phyloP scores from a whole-genome alignment of 2,329 filamentous ascomycete genomes.

The Hypomyces rosellus region DNA sequence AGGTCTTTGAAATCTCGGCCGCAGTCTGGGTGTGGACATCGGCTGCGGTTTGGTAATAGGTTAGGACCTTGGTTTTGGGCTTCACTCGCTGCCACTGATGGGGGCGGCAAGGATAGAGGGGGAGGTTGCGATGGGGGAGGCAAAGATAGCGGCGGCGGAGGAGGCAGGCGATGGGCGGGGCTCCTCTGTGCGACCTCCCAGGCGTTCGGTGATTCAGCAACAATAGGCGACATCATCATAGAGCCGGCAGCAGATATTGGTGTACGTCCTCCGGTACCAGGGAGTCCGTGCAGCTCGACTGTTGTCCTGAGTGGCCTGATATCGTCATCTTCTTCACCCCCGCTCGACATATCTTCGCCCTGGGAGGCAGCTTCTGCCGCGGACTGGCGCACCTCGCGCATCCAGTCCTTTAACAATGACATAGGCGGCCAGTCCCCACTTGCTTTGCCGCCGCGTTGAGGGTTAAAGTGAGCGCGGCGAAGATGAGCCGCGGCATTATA shows the following conservation, averaged over 20 bases:
- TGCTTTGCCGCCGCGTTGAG: slow-evolving; percentile 48
- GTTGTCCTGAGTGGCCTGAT: slow-evolving; percentile 16
- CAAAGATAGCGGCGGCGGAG: slow-evolving; percentile 2
- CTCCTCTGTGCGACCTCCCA: slow-evolving; percentile 7
- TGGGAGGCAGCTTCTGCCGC: slow-evolving; percentile 37
- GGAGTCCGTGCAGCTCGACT: slow-evolving; percentile 2
- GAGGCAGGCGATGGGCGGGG: background rate
- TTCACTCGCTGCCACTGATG: background rate
- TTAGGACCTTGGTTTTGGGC: background rate
- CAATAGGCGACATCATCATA: slow-evolving; percentile 8
- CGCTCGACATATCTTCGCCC: slow-evolving; percentile 34
- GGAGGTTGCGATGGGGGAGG: background rate
- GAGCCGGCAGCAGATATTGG: slow-evolving; percentile 6
- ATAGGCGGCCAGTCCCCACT: slow-evolving; percentile 55
- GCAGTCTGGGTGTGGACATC: slow-evolving; percentile 52
- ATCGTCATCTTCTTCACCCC: slow-evolving; percentile 45
- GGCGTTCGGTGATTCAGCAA: slow-evolving; percentile 1
- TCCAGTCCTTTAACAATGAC: slow-evolving; percentile 53
- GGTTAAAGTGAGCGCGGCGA: slow-evolving; percentile 51
- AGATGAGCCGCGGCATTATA: slow-evolving; percentile 56
- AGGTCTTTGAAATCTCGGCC: slow-evolving; percentile 57
- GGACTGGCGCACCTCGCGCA: slow-evolving; percentile 51
- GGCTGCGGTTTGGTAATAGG: slow-evolving; percentile 31
- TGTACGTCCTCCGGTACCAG: slow-evolving; percentile 1
- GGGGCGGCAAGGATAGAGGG: background rate